phyloP scores from a whole-genome alignment of 1,284 basidiomycete species.

The Leccinum holopus region DNA sequence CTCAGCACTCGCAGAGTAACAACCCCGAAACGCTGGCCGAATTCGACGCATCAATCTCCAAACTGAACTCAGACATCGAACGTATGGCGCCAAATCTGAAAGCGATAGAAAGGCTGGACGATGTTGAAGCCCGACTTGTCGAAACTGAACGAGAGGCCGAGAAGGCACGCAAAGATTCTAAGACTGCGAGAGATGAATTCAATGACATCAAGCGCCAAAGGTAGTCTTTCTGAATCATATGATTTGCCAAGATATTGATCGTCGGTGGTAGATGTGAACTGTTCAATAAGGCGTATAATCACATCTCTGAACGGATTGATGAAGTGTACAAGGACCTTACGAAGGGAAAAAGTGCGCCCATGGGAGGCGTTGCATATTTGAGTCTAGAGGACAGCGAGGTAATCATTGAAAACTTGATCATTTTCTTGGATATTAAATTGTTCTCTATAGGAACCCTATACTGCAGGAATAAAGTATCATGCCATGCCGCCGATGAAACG shows the following conservation, averaged over 20 bases:
- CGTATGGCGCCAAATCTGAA: slow-evolving; percentile 97
- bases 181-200: slow-evolving; percentile 87
- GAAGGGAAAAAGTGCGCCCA: slow-evolving; percentile 87
- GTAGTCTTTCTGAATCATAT: slow-evolving; percentile 36
- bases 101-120: slow-evolving; percentile 91
- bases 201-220: slow-evolving; percentile 83
- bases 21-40: slow-evolving; percentile 67
- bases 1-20: slow-evolving; percentile 50
- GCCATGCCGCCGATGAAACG: slow-evolving; percentile 99
- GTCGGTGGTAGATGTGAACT: slow-evolving; percentile 59
- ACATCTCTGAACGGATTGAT: slow-evolving; percentile 94
- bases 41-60: slow-evolving; percentile 76
- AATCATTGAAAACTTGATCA: slow-evolving; percentile 20
- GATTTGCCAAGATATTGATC: neutral
- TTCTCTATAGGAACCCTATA: slow-evolving; percentile 82
- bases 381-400: slow-evolving; percentile 95
- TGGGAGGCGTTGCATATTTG: slow-evolving; percentile 96
- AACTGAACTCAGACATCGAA: slow-evolving; percentile 83
- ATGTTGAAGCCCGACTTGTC: slow-evolving; percentile 79
- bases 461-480: slow-evolving; percentile 95
- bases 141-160: slow-evolving; percentile 78
- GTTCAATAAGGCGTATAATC: slow-evolving; percentile 95
- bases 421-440: slow-evolving; percentile 6
- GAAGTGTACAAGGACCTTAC: slow-evolving; percentile 98
- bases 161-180: slow-evolving; percentile 80